A percentile compares a stretch with the other conserved stretches of the same genome.
phyloP scores from a whole-genome alignment of 1,139 yeast genomes.

The Hansenula lynferdii region DNA sequence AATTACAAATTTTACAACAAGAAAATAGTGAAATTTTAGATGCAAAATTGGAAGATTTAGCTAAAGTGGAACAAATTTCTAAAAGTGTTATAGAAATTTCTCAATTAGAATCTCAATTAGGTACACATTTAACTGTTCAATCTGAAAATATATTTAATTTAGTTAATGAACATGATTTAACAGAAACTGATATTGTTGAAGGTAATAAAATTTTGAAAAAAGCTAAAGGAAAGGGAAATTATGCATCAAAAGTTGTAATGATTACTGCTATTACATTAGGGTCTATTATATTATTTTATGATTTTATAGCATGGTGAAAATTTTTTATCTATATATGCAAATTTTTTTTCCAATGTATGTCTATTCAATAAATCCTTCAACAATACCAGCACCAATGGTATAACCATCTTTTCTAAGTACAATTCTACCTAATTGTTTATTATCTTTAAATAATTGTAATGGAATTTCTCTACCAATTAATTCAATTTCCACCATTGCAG shows the following conservation, averaged over 20 bases:
- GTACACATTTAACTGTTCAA: conserved; percentile 72
- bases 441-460: conserved; percentile 51
- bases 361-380: conserved; percentile 21
- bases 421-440: conserved; percentile 69
- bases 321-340: not conserved
- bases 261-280: conserved; percentile 60
- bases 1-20: conserved; percentile 58
- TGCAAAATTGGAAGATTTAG: conserved; percentile 60
- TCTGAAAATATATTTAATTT: conserved; percentile 66
- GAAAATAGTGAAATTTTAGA: conserved; percentile 70
- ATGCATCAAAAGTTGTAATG: conserved; percentile 64
- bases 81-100: conserved; percentile 76
- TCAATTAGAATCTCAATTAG: conserved; percentile 70
- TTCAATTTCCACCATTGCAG: conserved; percentile 68
- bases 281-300: conserved; percentile 56
- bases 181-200: conserved; percentile 59
- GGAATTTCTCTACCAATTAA: conserved; percentile 56
- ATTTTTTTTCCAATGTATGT: not conserved
- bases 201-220: conserved; percentile 72
- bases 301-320: conserved; percentile 28
- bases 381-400: conserved; percentile 86
- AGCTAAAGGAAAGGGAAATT: conserved; percentile 68
- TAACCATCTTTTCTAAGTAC: conserved; percentile 82
- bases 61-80: conserved; percentile 67
- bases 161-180: conserved; percentile 65